Conservation (phyloP, 805 yeast species). For the Candida xyloterini region DNA sequence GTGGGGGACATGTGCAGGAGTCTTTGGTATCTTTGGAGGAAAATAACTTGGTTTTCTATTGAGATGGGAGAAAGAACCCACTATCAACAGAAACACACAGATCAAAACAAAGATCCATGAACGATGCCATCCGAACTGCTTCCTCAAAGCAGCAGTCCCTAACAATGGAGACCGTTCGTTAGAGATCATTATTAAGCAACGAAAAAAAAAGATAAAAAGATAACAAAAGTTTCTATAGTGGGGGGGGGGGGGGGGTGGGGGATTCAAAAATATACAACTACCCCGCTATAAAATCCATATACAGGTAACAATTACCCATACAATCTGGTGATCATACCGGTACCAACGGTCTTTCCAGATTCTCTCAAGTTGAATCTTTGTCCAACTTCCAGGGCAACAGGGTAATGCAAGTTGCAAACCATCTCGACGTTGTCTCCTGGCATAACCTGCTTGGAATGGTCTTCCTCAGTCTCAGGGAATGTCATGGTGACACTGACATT, state of each 20-base stretch:
- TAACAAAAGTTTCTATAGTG: background rate
- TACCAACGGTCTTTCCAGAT: conserved; percentile 99
- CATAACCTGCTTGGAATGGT: conserved; percentile 85
- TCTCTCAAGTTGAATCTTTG: conserved; percentile 99
- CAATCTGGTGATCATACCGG: conserved; percentile 89
- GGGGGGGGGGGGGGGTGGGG: background rate
- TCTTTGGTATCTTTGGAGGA: conserved; percentile 8
- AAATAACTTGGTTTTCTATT: background rate
- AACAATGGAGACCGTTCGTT: conserved; percentile 2
- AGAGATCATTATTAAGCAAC: background rate
- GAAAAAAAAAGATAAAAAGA: conserved; percentile 2
- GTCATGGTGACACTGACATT: conserved; percentile 88
- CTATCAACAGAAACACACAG: background rate
- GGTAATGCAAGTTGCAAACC: conserved; percentile 84
- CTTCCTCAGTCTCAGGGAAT: conserved; percentile 80
- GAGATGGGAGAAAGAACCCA: background rate
- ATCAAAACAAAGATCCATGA: background rate
- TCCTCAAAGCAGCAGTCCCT: background rate
- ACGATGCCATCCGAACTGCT: background rate
- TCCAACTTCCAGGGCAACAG: conserved; percentile 92
- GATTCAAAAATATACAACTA: conserved; percentile 7
- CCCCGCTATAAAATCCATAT: conserved; percentile 8
- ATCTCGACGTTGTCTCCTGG: conserved; percentile 99
- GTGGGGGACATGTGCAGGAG: conserved; percentile 32
- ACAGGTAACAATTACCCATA: conserved; percentile 24